Percentiles rank a stretch among this genome's conserved stretches.
phyloP scores from a whole-genome alignment of 139 green algal genomes.

The Chlamydomonas applanata region DNA sequence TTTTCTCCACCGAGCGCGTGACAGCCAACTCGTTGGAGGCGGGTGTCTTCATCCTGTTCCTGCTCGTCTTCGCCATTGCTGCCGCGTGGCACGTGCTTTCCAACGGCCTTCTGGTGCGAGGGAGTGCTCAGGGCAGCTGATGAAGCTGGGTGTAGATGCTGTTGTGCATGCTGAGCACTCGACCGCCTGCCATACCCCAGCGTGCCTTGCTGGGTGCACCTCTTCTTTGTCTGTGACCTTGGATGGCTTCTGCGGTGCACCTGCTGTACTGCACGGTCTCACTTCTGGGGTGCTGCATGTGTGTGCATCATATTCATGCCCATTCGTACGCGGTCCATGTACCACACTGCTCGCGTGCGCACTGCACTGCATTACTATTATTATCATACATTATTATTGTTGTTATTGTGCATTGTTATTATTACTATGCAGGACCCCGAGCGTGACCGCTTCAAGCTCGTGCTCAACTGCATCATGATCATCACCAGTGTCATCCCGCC shows the following conservation, averaged over 20 bases:
- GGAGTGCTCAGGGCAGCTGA: background rate
- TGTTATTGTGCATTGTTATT: no score
- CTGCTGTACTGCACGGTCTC: no score
- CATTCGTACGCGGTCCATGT: no score
- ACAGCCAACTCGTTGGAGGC: slow-evolving; percentile 94
- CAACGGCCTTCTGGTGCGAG: slow-evolving; percentile 62
- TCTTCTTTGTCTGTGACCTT: background rate
- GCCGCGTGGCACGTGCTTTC: slow-evolving; percentile 87
- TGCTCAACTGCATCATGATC: slow-evolving; percentile 98
- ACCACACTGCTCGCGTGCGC: no score
- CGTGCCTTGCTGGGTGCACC: background rate
- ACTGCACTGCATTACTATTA: no score
- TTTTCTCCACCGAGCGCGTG: slow-evolving; percentile 92
- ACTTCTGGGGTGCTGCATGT: no score
- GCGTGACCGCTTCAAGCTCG: slow-evolving; percentile 92
- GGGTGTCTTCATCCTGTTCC: slow-evolving; percentile 96
- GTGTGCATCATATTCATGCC: background rate
- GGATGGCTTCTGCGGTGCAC: no score
- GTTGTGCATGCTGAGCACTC: background rate
- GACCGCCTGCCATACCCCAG: background rate
- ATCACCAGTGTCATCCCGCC: slow-evolving; percentile 93
- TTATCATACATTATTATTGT: no score
- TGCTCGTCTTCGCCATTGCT: slow-evolving; percentile 92
- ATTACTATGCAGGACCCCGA: slow-evolving; percentile 67
- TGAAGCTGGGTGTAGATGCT: background rate